Percentiles rank a stretch among this genome's conserved stretches.
phyloP scores from a whole-genome alignment of 805 yeast species.

The Deakozyma indianensis region DNA sequence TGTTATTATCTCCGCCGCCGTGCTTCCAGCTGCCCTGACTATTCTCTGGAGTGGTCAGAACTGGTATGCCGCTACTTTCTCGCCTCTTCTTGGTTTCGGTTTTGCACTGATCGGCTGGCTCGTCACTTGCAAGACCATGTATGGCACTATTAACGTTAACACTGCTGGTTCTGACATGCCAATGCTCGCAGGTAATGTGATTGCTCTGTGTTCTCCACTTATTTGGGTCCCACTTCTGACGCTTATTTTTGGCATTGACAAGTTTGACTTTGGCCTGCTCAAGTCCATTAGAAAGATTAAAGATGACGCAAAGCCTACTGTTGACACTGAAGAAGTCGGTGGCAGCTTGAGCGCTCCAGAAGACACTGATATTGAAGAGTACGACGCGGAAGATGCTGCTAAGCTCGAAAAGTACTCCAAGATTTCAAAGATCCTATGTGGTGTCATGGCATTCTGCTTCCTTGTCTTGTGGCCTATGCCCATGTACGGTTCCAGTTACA shows the following conservation, averaged over 20 bases:
- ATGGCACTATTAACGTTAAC: slow-evolving; percentile 37
- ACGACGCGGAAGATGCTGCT: slow-evolving; percentile 30
- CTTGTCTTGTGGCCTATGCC: slow-evolving; percentile 88
- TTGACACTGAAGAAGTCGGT: slow-evolving; percentile 10
- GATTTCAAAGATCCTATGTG: slow-evolving; percentile 46
- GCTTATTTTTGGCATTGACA: slow-evolving; percentile 46
- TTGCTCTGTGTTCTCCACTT: slow-evolving; percentile 62
- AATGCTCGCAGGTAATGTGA: slow-evolving; percentile 81
- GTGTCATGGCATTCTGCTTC: slow-evolving; percentile 45
- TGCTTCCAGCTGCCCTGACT: slow-evolving; percentile 60
- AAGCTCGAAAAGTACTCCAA: slow-evolving; percentile 43
- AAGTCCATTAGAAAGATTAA: slow-evolving; percentile 43
- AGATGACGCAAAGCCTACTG: slow-evolving; percentile 23
- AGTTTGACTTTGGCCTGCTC: slow-evolving; percentile 58
- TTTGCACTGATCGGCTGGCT: slow-evolving; percentile 62
- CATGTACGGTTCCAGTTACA: slow-evolving; percentile 69
- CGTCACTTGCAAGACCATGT: slow-evolving; percentile 23
- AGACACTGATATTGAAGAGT: slow-evolving; percentile 3
- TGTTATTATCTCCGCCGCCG: slow-evolving; percentile 75
- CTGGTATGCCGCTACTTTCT: slow-evolving; percentile 47
- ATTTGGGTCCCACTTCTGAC: slow-evolving; percentile 56
- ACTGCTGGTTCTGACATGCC: slow-evolving; percentile 62
- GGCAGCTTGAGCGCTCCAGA: slow-evolving; percentile 3
- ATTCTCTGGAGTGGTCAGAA: slow-evolving; percentile 55
- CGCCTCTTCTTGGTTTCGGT: slow-evolving; percentile 69